Base-by-base conservation (phyloP, 331 rosid species). In the Malus hybrid region DNA sequence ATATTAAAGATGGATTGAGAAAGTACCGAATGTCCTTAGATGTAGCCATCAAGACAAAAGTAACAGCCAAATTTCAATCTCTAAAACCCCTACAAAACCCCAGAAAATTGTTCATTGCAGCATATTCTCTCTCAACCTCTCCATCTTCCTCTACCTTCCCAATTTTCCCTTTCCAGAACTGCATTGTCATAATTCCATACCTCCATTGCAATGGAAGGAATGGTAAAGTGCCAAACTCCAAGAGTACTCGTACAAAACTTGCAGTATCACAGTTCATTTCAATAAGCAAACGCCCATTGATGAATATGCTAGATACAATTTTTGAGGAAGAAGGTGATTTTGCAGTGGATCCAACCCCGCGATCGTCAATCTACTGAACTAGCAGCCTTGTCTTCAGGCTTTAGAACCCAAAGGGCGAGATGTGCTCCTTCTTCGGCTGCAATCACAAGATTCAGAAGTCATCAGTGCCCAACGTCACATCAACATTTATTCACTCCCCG, bases 301-400 rank as follows among this genome's bases (percentile, higher is more conserved):
- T 67, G 54, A 83, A 71, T 57, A 71, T 63, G 79, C 44, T 85
- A 46, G 87, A 77, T 48, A 85, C 87, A 11, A 85, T 85, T 48
- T 7, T 67, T 34, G 89, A 85, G 69, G 89, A 85, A 74, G 86
- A 85, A 66, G 33, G 71, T 44, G 85, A 80, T 67, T 77, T 66
- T 56, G 39, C 10, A 63, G 69, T 71, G 67, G 81, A 85, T 48
- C 78, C 77, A 74, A 28, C 76, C 73, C 55, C 66, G 61, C 69
- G 50, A 63, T 46, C 84, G 52, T 32, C 70, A 5, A 3, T 14
- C 7, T 46, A 32, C 59, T 24, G 24, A 24, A 24, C 24, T 24
- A 24, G 24, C 24, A 24, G 24, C 24, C 24, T 24, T 24, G 24
- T 24, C 24, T 24, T 24, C 24, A 24, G 24, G 24, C 24, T 24